Evolutionary conservation across 257 asterid species (phyloP).

Genomic region (Parsonsia alboflavescens): DNA sequence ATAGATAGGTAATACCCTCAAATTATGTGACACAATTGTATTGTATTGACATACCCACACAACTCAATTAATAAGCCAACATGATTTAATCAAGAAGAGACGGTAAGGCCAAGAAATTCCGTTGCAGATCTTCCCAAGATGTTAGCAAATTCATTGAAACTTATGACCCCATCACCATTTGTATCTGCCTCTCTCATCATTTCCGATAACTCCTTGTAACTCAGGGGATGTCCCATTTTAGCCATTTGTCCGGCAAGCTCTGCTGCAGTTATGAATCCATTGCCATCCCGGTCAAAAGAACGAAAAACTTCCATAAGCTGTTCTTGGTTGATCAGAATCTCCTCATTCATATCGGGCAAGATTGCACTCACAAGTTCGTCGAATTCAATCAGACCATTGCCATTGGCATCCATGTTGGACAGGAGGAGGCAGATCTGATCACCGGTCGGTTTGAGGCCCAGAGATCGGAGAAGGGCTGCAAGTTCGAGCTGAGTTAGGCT

Average conservation of each 20-base stretch:
- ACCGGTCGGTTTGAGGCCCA: constrained; percentile 41
- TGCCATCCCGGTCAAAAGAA: constrained; percentile 52
- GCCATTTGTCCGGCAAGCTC: constrained; percentile 57
- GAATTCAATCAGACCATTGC: constrained; percentile 49
- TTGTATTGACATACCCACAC: neutral
- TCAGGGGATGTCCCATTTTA: constrained; percentile 49
- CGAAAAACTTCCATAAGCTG: constrained; percentile 47
- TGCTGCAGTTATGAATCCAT: constrained; percentile 45
- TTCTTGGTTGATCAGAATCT: constrained; percentile 43
- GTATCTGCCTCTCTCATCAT: constrained; percentile 53
- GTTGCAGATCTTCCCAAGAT: constrained; percentile 44
- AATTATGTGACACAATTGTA: neutral
- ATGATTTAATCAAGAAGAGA: constrained; percentile 15
- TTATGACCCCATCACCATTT: constrained; percentile 59
- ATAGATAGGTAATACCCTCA: neutral
- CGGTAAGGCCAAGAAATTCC: constrained; percentile 40
- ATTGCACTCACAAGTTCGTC: constrained; percentile 44
- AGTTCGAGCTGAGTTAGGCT: constrained; percentile 50
- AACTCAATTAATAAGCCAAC: neutral
- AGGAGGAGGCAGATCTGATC: constrained; percentile 37
- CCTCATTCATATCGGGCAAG: constrained; percentile 43
- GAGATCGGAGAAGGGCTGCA: constrained; percentile 47
- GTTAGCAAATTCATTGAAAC: constrained; percentile 49
- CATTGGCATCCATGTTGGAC: constrained; percentile 45
- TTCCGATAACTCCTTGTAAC: constrained; percentile 35